A percentile compares a stretch with the other conserved stretches of the same genome.
These are phyloP conservation scores for Cinnamomum micranthum DNA, from an alignment of 164 flowering plant genomes.

Conservation along the genomic window DNA sequence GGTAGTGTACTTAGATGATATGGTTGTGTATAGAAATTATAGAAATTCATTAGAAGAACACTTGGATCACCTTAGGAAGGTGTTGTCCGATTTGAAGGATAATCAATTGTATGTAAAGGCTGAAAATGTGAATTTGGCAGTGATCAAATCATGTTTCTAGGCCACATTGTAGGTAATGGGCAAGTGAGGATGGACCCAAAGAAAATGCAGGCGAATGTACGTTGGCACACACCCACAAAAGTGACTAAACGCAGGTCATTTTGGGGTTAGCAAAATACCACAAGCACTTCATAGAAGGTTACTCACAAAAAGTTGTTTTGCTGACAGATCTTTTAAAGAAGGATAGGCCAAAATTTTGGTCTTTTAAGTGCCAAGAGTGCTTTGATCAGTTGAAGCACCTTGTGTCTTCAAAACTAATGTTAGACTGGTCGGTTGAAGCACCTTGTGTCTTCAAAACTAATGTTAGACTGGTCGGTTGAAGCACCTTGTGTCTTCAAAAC, in stretches of 20 bases:
- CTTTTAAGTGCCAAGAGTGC: neutral
- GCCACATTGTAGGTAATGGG: neutral
- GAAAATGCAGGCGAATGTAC: neutral
- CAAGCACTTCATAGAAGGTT: neutral
- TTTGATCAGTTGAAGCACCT: neutral
- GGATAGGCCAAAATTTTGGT: neutral
- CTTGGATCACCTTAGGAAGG: neutral
- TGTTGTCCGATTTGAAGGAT: neutral
- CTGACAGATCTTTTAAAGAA: constrained; percentile 4
- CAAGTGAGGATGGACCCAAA: neutral
- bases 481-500: neutral
- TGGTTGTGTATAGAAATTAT: neutral
- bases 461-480: neutral
- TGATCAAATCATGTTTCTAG: neutral
- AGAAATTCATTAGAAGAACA: constrained; percentile 2
- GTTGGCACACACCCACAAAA: neutral
- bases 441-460: neutral
- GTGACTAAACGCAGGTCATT: neutral
- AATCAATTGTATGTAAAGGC: neutral
- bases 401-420: neutral
- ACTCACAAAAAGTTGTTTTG: neutral
- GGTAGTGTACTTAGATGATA: neutral
- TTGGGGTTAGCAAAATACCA: neutral
- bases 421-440: neutral
- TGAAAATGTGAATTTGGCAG: neutral